phyloP scores from a whole-genome alignment of 805 yeast species.

The Metahyphopichia silvanorum region DNA sequence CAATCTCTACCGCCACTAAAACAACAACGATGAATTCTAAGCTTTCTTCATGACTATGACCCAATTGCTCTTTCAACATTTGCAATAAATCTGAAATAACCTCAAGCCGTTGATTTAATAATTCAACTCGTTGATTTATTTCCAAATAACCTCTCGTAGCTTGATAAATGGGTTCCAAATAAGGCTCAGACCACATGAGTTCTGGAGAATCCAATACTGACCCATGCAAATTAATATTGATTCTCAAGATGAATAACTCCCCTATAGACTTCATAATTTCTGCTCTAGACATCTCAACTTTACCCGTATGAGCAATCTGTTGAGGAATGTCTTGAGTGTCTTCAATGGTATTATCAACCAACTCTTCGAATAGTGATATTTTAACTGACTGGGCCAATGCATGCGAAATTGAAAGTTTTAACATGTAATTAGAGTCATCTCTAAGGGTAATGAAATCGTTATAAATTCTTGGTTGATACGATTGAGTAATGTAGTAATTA shows the following conservation, averaged over 20 bases:
- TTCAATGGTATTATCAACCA: constrained; percentile 94
- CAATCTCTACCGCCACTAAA: constrained; percentile 86
- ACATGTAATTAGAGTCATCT: constrained; percentile 87
- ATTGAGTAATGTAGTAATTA: constrained; percentile 88
- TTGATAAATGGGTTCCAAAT: constrained; percentile 93
- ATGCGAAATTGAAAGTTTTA: constrained; percentile 89
- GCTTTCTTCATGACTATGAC: constrained; percentile 90
- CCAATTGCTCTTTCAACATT: constrained; percentile 95
- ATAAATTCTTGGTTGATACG: constrained; percentile 92
- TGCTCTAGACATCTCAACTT: constrained; percentile 88
- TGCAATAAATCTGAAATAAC: constrained; percentile 90
- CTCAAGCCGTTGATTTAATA: constrained; percentile 87
- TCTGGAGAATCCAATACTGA: constrained; percentile 95
- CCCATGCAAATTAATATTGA: constrained; percentile 79
- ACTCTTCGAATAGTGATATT: constrained; percentile 90
- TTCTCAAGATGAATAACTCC: constrained; percentile 83
- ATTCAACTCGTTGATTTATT: constrained; percentile 87
- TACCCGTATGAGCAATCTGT: constrained; percentile 91
- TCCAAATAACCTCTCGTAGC: constrained; percentile 95
- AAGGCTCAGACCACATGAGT: constrained; percentile 99
- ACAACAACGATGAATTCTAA: constrained; percentile 88
- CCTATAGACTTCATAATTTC: constrained; percentile 98
- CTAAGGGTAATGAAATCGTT: constrained; percentile 92
- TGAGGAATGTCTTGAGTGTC: constrained; percentile 97
- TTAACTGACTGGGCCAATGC: constrained; percentile 95